phyloP scores from a whole-genome alignment of 345 rosid species.

The Pelargonium nanum region DNA sequence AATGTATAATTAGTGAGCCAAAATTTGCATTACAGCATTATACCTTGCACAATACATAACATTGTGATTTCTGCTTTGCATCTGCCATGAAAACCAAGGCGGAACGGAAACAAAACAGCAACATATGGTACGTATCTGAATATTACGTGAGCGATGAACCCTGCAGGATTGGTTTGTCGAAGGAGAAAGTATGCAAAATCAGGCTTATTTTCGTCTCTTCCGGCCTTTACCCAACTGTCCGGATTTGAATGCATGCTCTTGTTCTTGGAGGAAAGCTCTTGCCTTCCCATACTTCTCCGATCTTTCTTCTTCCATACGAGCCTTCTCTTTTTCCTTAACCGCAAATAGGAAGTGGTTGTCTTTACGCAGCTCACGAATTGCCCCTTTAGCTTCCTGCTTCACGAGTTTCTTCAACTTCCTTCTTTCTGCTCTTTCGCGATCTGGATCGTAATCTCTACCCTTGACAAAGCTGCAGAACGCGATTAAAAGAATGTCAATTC shows the following conservation, averaged over 20 bases:
- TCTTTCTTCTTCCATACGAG: constrained; percentile 41
- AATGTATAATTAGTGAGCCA: too few species aligned
- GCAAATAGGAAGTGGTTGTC: constrained; percentile 46
- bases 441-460: constrained; percentile 94
- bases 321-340: constrained; percentile 57
- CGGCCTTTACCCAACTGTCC: constrained; percentile 80
- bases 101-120: too few species aligned
- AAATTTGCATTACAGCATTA: too few species aligned
- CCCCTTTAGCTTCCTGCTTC: constrained; percentile 59
- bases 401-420: constrained; percentile 53
- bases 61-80: too few species aligned
- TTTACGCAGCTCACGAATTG: constrained; percentile 74
- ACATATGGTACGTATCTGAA: too few species aligned
- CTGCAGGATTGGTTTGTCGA: too few species aligned
- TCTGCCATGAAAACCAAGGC: too few species aligned
- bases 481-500: background rate
- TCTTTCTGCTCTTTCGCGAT: constrained; percentile 53
- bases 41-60: too few species aligned
- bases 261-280: constrained; percentile 82
- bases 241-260: constrained; percentile 75
- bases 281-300: constrained; percentile 61
- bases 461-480: constrained; percentile 61
- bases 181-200: too few species aligned
- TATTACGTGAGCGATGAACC: too few species aligned
- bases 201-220: constrained; percentile 40